Evolutionary conservation across 2,329 filamentous ascomycete genomes (phyloP).

Genomic region (Aspergillaceae sp.): DNA sequence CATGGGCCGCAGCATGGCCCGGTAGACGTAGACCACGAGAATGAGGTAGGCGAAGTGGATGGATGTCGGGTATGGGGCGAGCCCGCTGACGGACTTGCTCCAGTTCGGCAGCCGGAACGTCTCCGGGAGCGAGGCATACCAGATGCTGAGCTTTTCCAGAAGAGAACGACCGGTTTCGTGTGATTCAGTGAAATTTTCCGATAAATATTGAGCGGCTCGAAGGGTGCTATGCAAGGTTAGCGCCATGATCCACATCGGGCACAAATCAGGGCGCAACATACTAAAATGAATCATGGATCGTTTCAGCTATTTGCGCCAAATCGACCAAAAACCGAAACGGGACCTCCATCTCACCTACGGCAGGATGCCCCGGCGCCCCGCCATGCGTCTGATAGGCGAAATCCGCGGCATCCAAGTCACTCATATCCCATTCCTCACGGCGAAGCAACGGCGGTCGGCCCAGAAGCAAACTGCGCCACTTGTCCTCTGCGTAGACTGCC

Average conservation of each 20-base stretch:
- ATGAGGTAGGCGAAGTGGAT: slow-evolving; percentile 30
- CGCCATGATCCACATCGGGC: not conserved
- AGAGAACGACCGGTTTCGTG: slow-evolving; percentile 20
- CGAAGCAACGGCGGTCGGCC: slow-evolving; percentile 30
- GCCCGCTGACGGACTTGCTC: slow-evolving; percentile 18
- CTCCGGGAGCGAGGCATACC: slow-evolving; percentile 23
- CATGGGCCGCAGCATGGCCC: slow-evolving; percentile 25
- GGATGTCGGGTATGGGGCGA: slow-evolving; percentile 16
- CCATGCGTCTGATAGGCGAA: slow-evolving; percentile 11
- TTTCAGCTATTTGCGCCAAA: slow-evolving; percentile 21
- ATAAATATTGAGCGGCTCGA: slow-evolving; percentile 21
- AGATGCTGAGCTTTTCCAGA: slow-evolving; percentile 21
- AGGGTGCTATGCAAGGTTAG: slow-evolving; percentile 16
- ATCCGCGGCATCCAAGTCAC: slow-evolving; percentile 21
- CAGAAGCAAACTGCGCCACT: slow-evolving; percentile 29
- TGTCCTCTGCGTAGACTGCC: slow-evolving; percentile 34
- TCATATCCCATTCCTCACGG: slow-evolving; percentile 28
- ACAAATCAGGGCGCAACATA: slow-evolving; percentile 8
- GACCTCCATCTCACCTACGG: slow-evolving; percentile 14
- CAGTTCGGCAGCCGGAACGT: slow-evolving; percentile 20
- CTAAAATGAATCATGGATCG: slow-evolving; percentile 26
- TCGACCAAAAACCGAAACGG: slow-evolving; percentile 21
- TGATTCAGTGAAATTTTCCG: slow-evolving; percentile 21
- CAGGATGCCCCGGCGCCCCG: not conserved
- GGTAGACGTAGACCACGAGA: slow-evolving; percentile 28